Percentiles rank a stretch among this genome's conserved stretches.
Evolutionary conservation across 495 filamentous ascomycete genomes (phyloP).

Genomic region (Cudoniella acicularis): DNA sequence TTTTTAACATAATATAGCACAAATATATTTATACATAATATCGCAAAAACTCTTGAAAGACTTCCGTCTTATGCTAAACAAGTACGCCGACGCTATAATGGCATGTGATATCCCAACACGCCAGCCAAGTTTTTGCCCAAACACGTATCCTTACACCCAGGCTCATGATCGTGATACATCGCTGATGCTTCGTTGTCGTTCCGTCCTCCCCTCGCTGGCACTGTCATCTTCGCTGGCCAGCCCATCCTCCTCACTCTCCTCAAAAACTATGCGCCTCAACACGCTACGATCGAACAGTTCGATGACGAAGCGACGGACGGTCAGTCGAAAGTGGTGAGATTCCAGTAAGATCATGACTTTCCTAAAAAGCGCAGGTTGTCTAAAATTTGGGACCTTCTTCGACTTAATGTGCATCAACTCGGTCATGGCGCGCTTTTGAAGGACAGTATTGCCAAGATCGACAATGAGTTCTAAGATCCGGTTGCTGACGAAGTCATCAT

Average conservation of each 20-base stretch:
- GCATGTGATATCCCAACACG: background rate
- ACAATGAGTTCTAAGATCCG: slow-evolving; percentile 74
- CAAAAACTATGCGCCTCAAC: slow-evolving; percentile 71
- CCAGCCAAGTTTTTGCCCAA: background rate
- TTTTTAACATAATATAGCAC: no score
- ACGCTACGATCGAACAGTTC: slow-evolving; percentile 92
- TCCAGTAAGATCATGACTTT: slow-evolving; percentile 84
- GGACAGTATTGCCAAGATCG: slow-evolving; percentile 86
- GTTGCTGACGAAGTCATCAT: slow-evolving; percentile 64
- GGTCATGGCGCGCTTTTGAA: slow-evolving; percentile 69
- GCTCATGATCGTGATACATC: slow-evolving; percentile 12
- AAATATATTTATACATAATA: no score
- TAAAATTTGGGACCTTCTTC: slow-evolving; percentile 62
- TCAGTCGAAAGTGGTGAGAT: slow-evolving; percentile 81
- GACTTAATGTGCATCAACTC: slow-evolving; percentile 61
- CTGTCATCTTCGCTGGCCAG: slow-evolving; percentile 23
- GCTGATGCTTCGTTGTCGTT: slow-evolving; percentile 48
- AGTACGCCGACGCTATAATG: no score
- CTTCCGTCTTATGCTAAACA: no score
- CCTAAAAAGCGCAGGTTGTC: slow-evolving; percentile 70
- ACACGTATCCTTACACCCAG: background rate
- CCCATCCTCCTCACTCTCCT: slow-evolving; percentile 33
- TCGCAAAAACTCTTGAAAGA: no score
- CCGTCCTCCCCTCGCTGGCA: slow-evolving; percentile 33
- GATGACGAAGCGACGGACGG: slow-evolving; percentile 79